phyloP scores from a whole-genome alignment of 768 basidiomycete species.

The Holtermannia corniformis region DNA sequence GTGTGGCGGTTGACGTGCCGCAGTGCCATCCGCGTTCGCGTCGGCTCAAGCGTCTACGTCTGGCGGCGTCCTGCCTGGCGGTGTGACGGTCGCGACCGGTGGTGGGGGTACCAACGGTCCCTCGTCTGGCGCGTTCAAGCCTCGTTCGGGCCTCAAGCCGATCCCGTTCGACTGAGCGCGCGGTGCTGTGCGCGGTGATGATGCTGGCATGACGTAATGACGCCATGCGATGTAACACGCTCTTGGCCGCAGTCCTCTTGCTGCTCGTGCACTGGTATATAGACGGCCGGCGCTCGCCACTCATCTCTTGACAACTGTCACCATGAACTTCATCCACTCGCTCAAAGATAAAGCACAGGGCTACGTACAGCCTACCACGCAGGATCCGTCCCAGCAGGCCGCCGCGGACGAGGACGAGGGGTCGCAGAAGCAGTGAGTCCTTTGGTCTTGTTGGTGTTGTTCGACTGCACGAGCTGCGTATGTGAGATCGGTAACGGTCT shows the following conservation, averaged over 20 bases:
- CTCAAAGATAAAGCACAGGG: not conserved
- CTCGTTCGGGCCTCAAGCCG: slow-evolving; percentile 34
- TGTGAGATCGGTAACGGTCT: too few relatives aligned
- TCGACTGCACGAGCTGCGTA: too few relatives aligned
- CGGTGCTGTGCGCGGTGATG: not conserved
- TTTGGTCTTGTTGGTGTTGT: too few relatives aligned
- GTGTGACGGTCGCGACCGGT: not conserved
- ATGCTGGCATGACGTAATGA: not conserved
- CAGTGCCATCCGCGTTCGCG: slow-evolving; percentile 40
- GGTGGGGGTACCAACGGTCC: not conserved
- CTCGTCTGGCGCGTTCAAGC: slow-evolving; percentile 7
- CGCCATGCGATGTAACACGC: not conserved
- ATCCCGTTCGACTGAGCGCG: slow-evolving; percentile 35
- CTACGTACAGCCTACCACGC: not conserved
- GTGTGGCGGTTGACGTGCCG: not conserved
- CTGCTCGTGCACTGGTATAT: too few relatives aligned
- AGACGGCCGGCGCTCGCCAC: too few relatives aligned
- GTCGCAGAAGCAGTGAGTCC: not conserved
- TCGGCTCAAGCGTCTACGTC: slow-evolving; percentile 17
- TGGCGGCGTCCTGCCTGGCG: slow-evolving; percentile 1
- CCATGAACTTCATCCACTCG: not conserved
- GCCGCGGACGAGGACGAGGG: not conserved
- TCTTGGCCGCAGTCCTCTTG: too few relatives aligned
- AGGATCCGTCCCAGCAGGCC: not conserved
- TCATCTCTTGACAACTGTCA: not conserved